Conservation (phyloP, 805 yeast species). For the Vanderwaltozyma verrucispora region DNA sequence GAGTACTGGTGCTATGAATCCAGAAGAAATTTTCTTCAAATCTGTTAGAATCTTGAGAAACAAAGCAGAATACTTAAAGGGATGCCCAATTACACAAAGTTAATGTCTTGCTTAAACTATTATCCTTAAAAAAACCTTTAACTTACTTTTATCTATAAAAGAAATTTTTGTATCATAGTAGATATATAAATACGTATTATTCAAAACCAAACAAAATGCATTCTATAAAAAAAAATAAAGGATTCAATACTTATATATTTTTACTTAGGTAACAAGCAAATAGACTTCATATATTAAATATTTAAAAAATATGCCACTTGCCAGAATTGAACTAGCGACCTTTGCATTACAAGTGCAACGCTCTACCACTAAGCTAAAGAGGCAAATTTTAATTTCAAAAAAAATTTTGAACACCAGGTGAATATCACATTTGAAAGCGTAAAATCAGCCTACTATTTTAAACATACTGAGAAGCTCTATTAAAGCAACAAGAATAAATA, state of each 20-base stretch:
- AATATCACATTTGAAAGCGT: too few relatives aligned
- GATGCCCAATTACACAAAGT: constrained; percentile 59
- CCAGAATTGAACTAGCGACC: constrained; percentile 93
- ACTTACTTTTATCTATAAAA: too few relatives aligned
- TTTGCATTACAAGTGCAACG: constrained; percentile 99
- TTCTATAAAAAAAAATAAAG: too few relatives aligned
- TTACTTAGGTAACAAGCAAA: too few relatives aligned
- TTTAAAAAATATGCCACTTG: constrained; percentile 48
- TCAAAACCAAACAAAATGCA: neutral
- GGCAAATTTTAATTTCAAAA: too few relatives aligned
- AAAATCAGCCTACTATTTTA: too few relatives aligned
- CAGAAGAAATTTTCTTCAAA: constrained; percentile 91
- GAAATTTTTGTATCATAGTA: neutral
- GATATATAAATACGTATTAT: neutral
- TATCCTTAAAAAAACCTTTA: neutral
- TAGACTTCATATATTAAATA: too few relatives aligned
- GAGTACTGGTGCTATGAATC: constrained; percentile 93
- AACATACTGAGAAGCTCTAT: too few relatives aligned
- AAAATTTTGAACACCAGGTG: too few relatives aligned
- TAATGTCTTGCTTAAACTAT: neutral
- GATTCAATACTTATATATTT: too few relatives aligned
- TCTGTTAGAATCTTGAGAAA: constrained; percentile 75
- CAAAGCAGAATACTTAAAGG: constrained; percentile 71
- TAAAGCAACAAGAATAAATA: too few relatives aligned
- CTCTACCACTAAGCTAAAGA: constrained; percentile 99